Percentiles rank a stretch among this genome's conserved stretches.
phyloP scores from a whole-genome alignment of 2,329 filamentous ascomycete species.

The Penicillium sp. region DNA sequence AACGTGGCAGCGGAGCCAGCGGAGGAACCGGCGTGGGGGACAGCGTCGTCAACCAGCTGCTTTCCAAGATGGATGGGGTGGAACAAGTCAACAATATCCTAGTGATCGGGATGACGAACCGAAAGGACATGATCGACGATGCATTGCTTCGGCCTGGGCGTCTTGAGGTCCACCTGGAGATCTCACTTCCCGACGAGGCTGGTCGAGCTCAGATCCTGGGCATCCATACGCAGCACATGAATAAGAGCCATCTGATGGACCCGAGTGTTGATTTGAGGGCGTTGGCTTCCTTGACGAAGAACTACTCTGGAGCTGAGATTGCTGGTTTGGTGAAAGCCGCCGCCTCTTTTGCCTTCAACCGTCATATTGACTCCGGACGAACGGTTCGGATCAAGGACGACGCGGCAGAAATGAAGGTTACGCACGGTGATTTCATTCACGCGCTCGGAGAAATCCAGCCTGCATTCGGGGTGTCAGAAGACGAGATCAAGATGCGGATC shows the following conservation, averaged over 20 bases:
- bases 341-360: conserved; percentile 86
- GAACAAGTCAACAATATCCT: conserved; percentile 97
- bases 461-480: conserved; percentile 91
- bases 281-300: conserved; percentile 83
- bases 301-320: conserved; percentile 95
- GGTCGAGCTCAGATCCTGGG: conserved; percentile 91
- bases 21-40: conserved; percentile 96
- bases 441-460: conserved; percentile 90
- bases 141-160: conserved; percentile 89
- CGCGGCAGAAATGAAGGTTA: conserved; percentile 86
- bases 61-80: conserved; percentile 91
- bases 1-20: conserved; percentile 86
- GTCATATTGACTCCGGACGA: conserved; percentile 89
- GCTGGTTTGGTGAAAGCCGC: conserved; percentile 90
- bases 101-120: conserved; percentile 98
- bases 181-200: conserved; percentile 86
- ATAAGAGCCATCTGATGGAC: conserved; percentile 73
- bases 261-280: conserved; percentile 77
- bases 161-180: conserved; percentile 96
- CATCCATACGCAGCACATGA: conserved; percentile 86
- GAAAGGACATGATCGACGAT: conserved; percentile 99
- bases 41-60: conserved; percentile 94
- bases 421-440: conserved; percentile 77
- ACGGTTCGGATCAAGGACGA: conserved; percentile 80
- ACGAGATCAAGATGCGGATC: conserved; percentile 76